These are phyloP conservation scores for Taphrina populina DNA, from an alignment of 1,139 yeast genomes.

Conservation along the genomic window DNA sequence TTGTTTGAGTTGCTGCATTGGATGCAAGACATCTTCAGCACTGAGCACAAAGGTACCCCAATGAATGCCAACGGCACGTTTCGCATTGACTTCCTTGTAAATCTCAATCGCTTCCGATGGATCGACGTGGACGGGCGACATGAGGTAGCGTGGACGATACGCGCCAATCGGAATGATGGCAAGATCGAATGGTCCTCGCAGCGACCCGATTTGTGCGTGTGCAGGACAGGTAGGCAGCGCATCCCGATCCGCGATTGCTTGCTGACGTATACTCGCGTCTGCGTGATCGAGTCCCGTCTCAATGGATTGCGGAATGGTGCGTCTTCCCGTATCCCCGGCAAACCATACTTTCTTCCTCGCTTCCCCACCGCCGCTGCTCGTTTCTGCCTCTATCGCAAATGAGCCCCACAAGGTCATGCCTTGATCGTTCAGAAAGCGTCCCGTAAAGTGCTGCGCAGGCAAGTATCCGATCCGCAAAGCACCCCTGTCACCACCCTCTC, in stretches of 20 bases:
- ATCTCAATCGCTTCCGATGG: constrained; percentile 75
- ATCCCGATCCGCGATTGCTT: constrained; percentile 3
- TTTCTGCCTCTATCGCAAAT: constrained; percentile 30
- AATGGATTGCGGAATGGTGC: constrained; percentile 53
- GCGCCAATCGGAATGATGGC: constrained; percentile 94
- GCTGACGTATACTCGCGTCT: not conserved
- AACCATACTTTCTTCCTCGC: constrained; percentile 36
- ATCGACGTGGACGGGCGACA: constrained; percentile 75
- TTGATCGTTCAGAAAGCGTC: constrained; percentile 70
- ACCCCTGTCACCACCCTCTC: constrained; percentile 10
- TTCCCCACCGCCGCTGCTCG: too few species aligned
- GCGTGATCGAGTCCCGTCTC: constrained; percentile 30
- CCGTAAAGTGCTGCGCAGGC: constrained; percentile 98
- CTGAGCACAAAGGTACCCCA: constrained; percentile 93
- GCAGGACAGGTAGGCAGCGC: constrained; percentile 38
- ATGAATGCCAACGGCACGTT: constrained; percentile 78
- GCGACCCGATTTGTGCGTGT: constrained; percentile 61
- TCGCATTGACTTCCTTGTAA: constrained; percentile 60
- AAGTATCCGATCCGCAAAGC: constrained; percentile 45
- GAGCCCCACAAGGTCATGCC: constrained; percentile 70
- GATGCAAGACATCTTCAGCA: constrained; percentile 82
- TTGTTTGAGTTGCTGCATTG: constrained; percentile 53
- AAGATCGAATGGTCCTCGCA: constrained; percentile 58
- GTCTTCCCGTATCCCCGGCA: constrained; percentile 79
- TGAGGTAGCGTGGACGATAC: constrained; percentile 93